Base-by-base conservation (phyloP, 1,284 basidiomycete genomes). In the Termitomyces sp. region DNA sequence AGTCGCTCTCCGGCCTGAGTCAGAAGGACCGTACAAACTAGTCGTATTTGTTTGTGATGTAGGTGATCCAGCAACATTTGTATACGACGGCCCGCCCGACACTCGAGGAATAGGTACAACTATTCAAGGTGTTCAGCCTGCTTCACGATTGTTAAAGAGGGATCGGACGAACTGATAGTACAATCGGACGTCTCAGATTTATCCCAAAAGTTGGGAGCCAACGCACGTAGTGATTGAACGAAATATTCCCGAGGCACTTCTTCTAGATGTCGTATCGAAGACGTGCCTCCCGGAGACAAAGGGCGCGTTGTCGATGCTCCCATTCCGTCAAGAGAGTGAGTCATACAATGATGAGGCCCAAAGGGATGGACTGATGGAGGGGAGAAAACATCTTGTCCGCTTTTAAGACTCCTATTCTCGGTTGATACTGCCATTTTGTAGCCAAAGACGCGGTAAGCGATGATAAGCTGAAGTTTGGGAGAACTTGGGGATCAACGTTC, bases 131-230 rank as follows among this genome's bases (percentile, higher is more conserved):
- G 1, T 45, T 55, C 42, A 52, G 42, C 34, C 45, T 48, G 10
- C 10, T 52, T 47, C 44, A 33, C 33, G 33, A 45, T 2, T 28
- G 1, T 33, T 9, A 38, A 30, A 40, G 57, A 47, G 34, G 31
- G 30, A 57, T 12, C 13, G 24, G 40, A 72, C 83, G 55, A 63
- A 88, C 88, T 77, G 59, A 90, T 77, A 44, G 88, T 85, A 70
- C 85, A 88, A 68, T 90, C 84, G 19, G 88, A 78, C 0, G 83
- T 86, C 62, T 88, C 83, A 58, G 80, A 77, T 61, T 81, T 83
- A 64, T 84, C 78, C 84, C 86, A 90, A 69, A 84, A 86, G 52
- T 77, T 72, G 31, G 80, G 72, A 15, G 86, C 87, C 57, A 90
- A 73, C 63, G 71, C 73, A 66, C 79, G 83, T 49, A 90, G 79